phyloP scores from a whole-genome alignment of 768 basidiomycete species.

The Leccinum longicurvipes region DNA sequence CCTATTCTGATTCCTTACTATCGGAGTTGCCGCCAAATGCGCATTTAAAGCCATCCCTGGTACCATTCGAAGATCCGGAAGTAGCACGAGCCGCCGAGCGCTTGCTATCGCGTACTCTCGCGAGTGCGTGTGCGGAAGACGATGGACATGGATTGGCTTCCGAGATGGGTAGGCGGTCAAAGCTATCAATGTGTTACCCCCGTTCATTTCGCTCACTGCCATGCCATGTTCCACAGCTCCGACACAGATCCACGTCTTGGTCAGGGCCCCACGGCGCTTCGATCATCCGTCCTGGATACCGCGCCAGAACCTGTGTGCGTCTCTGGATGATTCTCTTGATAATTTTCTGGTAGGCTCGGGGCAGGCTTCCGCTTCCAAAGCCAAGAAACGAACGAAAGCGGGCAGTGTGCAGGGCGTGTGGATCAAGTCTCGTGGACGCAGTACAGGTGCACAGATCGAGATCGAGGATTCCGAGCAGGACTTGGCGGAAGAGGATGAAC shows the following conservation, averaged over 20 bases:
- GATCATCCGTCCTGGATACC: conserved; percentile 46
- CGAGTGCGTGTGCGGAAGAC: conserved; percentile 42
- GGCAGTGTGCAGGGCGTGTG: conserved; percentile 40
- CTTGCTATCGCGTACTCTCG: conserved; percentile 43
- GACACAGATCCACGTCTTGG: conserved; percentile 45
- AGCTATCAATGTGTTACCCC: background rate
- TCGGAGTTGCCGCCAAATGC: conserved; percentile 17
- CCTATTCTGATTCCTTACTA: conserved; percentile 23
- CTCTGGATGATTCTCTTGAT: conserved; percentile 35
- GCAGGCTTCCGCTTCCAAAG: background rate
- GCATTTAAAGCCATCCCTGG: background rate
- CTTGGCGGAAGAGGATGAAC: conserved; percentile 40
- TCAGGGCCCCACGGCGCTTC: conserved; percentile 48
- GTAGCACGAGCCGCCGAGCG: conserved; percentile 35
- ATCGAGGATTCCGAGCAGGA: conserved; percentile 9
- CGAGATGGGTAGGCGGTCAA: conserved; percentile 36
- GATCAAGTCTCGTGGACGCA: conserved; percentile 27
- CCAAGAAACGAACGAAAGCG: conserved; percentile 27
- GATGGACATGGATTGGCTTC: conserved; percentile 36
- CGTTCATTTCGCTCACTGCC: background rate
- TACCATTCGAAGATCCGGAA: conserved; percentile 35
- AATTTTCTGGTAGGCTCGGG: conserved; percentile 34
- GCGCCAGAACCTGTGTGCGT: conserved; percentile 38
- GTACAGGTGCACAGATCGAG: background rate
- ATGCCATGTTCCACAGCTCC: conserved; percentile 31